A percentile compares a stretch with the other conserved stretches of the same genome.
Conservation (phyloP, 1,139 yeast genomes). For the Geotrichum candidum region DNA sequence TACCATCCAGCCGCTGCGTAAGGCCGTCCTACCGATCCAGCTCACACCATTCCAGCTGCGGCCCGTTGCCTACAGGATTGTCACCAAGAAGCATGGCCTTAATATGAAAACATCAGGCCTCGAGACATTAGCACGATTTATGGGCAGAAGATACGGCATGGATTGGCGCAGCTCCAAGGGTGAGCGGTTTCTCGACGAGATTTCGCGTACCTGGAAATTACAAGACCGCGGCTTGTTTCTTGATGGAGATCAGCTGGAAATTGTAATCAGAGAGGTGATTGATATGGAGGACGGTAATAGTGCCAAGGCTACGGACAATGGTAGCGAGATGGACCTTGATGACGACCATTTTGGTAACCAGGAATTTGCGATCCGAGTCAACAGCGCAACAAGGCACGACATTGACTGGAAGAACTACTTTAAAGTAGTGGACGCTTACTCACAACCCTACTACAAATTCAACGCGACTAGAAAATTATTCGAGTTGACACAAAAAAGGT, state of each 20-base stretch:
- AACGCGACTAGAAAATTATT: slow-evolving; percentile 64
- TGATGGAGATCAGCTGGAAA: slow-evolving; percentile 63
- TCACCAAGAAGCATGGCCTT: slow-evolving; percentile 88
- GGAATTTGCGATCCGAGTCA: neutral
- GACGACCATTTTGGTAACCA: neutral
- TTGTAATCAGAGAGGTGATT: slow-evolving; percentile 53
- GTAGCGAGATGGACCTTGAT: neutral
- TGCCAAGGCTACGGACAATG: neutral
- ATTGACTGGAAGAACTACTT: slow-evolving; percentile 68
- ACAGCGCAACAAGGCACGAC: slow-evolving; percentile 6
- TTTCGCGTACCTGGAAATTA: slow-evolving; percentile 79
- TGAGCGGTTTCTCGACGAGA: slow-evolving; percentile 64
- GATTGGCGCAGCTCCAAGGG: slow-evolving; percentile 77
- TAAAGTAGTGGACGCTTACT: slow-evolving; percentile 55
- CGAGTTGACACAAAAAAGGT: slow-evolving; percentile 30
- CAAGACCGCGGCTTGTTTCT: slow-evolving; percentile 83
- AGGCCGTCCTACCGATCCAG: slow-evolving; percentile 56
- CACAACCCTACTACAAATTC: slow-evolving; percentile 62
- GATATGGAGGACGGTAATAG: slow-evolving; percentile 17
- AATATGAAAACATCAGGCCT: slow-evolving; percentile 85
- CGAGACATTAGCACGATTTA: slow-evolving; percentile 58
- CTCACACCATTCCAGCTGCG: slow-evolving; percentile 77
- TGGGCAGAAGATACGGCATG: slow-evolving; percentile 72
- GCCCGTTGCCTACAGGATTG: slow-evolving; percentile 82
- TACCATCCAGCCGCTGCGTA: slow-evolving; percentile 6